Evolutionary conservation across 78 protist genomes (phyloP).

Genomic region (Guillardia theta): DNA sequence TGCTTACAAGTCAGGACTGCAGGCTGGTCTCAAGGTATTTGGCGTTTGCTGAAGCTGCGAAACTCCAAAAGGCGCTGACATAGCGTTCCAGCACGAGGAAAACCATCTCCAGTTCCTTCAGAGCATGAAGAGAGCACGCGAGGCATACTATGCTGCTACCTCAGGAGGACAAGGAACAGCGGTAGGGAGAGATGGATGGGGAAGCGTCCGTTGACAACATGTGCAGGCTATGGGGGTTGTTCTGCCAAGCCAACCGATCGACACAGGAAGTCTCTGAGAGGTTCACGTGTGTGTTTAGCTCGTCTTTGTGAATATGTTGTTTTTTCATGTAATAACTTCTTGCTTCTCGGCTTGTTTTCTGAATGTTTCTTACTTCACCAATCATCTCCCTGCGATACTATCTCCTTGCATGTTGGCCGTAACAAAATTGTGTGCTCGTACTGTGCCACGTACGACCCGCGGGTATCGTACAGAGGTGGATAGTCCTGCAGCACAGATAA

Average conservation of each 20-base stretch:
- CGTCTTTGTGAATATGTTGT: too few species aligned
- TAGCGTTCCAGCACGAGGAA: not conserved
- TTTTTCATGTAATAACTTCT: too few species aligned
- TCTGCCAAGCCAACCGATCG: too few species aligned
- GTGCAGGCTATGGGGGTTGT: too few species aligned
- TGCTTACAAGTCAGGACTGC: not conserved
- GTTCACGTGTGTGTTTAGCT: too few species aligned
- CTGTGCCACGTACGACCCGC: not conserved
- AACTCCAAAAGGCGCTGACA: not conserved
- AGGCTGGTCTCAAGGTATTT: not conserved
- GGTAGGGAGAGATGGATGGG: too few species aligned
- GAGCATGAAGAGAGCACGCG: not conserved
- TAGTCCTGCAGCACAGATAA: not conserved
- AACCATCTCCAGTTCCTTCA: not conserved
- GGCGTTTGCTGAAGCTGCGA: not conserved
- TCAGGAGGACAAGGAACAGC: not conserved
- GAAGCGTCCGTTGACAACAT: too few species aligned
- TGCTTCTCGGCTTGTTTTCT: not conserved
- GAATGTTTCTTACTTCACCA: not conserved
- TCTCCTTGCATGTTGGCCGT: conserved; percentile 36
- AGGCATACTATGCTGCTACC: not conserved
- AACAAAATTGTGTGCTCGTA: conserved; percentile 34
- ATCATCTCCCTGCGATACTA: not conserved
- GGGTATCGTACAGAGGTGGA: not conserved
- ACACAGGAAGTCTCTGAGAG: too few species aligned